These are phyloP conservation scores for Dillenia turbinata DNA, from an alignment of 164 flowering plant genomes.

Conservation along the genomic window DNA sequence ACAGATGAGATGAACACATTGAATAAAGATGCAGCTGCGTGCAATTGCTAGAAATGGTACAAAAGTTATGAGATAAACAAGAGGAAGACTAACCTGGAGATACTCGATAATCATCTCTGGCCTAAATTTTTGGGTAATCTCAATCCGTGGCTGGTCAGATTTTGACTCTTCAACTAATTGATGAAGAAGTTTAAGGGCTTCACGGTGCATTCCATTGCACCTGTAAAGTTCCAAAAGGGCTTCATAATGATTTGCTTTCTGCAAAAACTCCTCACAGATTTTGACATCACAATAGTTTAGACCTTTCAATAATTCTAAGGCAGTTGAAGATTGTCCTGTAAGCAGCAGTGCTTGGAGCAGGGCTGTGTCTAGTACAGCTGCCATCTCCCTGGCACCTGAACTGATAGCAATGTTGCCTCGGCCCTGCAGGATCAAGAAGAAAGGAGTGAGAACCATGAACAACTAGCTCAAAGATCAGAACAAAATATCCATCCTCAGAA, in stretches of 20 bases:
- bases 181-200: slow-evolving; percentile 82
- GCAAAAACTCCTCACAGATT: slow-evolving; percentile 85
- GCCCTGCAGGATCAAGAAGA: slow-evolving; percentile 37
- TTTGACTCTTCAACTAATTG: slow-evolving; percentile 76
- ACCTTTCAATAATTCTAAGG: slow-evolving; percentile 72
- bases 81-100: slow-evolving; percentile 65
- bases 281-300: slow-evolving; percentile 88
- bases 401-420: slow-evolving; percentile 51
- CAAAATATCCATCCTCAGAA: too few relatives aligned
- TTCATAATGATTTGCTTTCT: slow-evolving; percentile 43
- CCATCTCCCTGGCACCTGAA: slow-evolving; percentile 92
- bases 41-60: too few relatives aligned
- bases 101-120: slow-evolving; percentile 90
- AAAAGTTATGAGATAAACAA: background rate
- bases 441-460: background rate
- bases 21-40: too few relatives aligned
- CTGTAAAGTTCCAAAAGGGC: slow-evolving; percentile 81
- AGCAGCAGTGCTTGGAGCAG: slow-evolving; percentile 86
- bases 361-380: slow-evolving; percentile 87
- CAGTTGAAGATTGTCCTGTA: slow-evolving; percentile 83
- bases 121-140: slow-evolving; percentile 48
- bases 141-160: slow-evolving; percentile 42
- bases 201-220: slow-evolving; percentile 85
- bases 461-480: too few relatives aligned
- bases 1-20: too few relatives aligned